These are phyloP conservation scores for Coemansia sp. DNA, from an alignment of 192 early-diverging fungal genomes.

Conservation along the genomic window DNA sequence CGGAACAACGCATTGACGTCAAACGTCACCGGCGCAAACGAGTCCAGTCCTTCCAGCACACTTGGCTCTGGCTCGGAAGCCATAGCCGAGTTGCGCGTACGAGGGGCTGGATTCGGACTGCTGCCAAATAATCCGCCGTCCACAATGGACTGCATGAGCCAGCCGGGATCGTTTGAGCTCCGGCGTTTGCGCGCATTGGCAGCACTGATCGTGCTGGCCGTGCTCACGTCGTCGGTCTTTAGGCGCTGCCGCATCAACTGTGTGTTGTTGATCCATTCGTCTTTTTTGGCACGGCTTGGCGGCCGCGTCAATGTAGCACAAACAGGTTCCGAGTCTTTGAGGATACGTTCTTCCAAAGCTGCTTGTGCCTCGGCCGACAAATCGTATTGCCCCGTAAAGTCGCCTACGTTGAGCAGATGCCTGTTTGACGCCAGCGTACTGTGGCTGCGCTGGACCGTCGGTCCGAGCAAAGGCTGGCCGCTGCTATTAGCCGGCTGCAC, in stretches of 20 bases:
- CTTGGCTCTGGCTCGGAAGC: background rate
- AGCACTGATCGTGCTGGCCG: background rate
- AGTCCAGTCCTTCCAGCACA: slow-evolving; percentile 11
- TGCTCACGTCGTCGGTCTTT: slow-evolving; percentile 12
- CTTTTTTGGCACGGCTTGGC: slow-evolving; percentile 23
- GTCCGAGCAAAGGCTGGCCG: background rate
- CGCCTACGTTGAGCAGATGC: slow-evolving; percentile 3
- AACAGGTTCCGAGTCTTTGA: background rate
- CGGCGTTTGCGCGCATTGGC: slow-evolving; percentile 10
- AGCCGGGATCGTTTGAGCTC: background rate
- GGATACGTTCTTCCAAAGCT: slow-evolving; percentile 26
- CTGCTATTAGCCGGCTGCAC: slow-evolving; percentile 8
- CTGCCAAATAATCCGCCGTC: slow-evolving; percentile 11
- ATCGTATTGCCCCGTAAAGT: slow-evolving; percentile 7
- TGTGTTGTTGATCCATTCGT: slow-evolving; percentile 50
- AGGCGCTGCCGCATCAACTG: slow-evolving; percentile 43
- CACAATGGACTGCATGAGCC: slow-evolving; percentile 8
- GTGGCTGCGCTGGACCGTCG: background rate
- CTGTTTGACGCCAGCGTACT: background rate
- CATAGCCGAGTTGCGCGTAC: background rate
- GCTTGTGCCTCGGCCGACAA: slow-evolving; percentile 22
- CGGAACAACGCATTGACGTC: slow-evolving; percentile 38
- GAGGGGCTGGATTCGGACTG: background rate
- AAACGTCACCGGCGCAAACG: slow-evolving; percentile 44
- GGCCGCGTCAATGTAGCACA: background rate